Conservation (phyloP, 768 basidiomycete genomes). For the Coprinopsis sp. region DNA sequence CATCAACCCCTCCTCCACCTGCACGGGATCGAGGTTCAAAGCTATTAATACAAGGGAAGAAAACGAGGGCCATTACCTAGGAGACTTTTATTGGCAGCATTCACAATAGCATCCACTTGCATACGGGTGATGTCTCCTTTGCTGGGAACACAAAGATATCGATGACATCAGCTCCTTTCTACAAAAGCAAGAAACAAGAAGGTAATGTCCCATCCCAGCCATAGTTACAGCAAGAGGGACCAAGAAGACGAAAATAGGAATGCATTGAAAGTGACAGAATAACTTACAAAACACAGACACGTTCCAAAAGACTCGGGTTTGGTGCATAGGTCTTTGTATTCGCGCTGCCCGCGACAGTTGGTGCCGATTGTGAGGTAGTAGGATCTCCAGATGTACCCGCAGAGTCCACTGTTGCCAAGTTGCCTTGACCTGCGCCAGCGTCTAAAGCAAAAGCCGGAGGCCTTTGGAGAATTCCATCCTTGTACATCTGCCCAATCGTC, state of each 20-base stretch:
- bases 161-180: no score
- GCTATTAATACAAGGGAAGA: no score
- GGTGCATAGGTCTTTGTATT: slow-evolving; percentile 30
- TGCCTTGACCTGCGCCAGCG: neutral
- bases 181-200: neutral
- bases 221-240: neutral
- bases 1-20: slow-evolving; percentile 86
- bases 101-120: slow-evolving; percentile 71
- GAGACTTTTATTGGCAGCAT: slow-evolving; percentile 73
- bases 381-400: neutral
- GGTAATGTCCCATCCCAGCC: neutral
- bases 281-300: slow-evolving; percentile 67
- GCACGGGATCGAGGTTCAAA: no score
- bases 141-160: slow-evolving; percentile 31
- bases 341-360: slow-evolving; percentile 11
- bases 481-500: slow-evolving; percentile 54
- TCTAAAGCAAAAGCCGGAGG: neutral
- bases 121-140: slow-evolving; percentile 77
- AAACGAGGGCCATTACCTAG: slow-evolving; percentile 45
- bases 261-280: neutral
- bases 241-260: neutral
- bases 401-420: neutral
- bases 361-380: neutral
- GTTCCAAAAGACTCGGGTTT: slow-evolving; percentile 39
- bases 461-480: slow-evolving; percentile 30